A percentile compares a stretch with the other conserved stretches of the same genome.
Evolutionary conservation across 164 flowering plant species (phyloP).

Genomic region (Brasenia schreberi): DNA sequence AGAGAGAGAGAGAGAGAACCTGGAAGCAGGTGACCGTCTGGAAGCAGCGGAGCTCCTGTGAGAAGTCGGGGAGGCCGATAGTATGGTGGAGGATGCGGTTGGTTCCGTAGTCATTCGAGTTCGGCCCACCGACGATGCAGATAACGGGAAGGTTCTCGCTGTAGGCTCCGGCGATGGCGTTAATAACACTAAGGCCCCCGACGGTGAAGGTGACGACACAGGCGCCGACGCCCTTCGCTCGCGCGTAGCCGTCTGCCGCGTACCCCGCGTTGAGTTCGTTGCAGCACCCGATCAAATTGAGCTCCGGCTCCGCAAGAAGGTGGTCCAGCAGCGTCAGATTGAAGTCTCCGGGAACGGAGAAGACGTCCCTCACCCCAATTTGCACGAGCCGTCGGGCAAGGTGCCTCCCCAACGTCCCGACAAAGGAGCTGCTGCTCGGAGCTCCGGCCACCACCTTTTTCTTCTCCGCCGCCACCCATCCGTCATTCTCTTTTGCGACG

Average conservation of each 20-base stretch:
- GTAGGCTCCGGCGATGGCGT: constrained; percentile 91
- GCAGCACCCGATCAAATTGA: constrained; percentile 71
- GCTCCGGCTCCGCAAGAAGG: constrained; percentile 67
- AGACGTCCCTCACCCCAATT: constrained; percentile 60
- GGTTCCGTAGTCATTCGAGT: constrained; percentile 81
- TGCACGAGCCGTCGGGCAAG: constrained; percentile 79
- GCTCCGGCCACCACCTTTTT: too few species aligned
- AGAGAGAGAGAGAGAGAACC: constrained; percentile 14
- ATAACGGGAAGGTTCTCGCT: constrained; percentile 76
- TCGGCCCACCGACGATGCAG: constrained; percentile 84
- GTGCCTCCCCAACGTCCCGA: constrained; percentile 66
- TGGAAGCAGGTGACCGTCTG: constrained; percentile 80
- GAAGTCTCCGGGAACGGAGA: constrained; percentile 91
- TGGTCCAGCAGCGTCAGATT: constrained; percentile 82
- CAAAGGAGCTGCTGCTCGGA: too few species aligned
- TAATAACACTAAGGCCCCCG: constrained; percentile 74
- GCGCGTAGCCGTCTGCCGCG: constrained; percentile 90
- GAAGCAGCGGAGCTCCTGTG: constrained; percentile 70
- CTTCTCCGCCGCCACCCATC: too few species aligned
- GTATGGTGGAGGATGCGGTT: constrained; percentile 81
- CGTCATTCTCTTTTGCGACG: neutral
- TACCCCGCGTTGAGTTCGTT: constrained; percentile 97
- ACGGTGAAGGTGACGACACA: constrained; percentile 94
- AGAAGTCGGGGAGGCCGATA: constrained; percentile 72
- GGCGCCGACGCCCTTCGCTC: constrained; percentile 76